Percentiles rank a stretch among this genome's conserved stretches.
Evolutionary conservation across 2,329 filamentous ascomycete species (phyloP).

Genomic region (Colletotrichum sp.): DNA sequence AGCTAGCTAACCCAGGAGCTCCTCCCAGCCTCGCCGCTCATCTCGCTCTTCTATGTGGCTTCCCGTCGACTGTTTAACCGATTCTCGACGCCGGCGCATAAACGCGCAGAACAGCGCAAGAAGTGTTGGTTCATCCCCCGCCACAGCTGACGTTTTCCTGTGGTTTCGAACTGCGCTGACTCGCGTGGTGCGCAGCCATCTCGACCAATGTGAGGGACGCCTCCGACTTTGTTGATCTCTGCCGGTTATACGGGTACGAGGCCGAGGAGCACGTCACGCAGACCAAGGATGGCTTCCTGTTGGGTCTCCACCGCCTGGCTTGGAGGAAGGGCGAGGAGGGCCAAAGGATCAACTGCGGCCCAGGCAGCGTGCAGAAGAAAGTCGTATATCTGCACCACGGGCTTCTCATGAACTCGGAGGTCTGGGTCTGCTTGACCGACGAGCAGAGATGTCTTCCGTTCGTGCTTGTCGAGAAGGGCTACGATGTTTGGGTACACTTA

Average conservation of each 20-base stretch:
- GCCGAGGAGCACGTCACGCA: conserved; percentile 97
- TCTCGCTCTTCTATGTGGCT: conserved; percentile 80
- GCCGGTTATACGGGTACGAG: conserved; percentile 86
- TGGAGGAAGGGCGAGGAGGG: conserved; percentile 84
- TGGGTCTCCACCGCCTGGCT: conserved; percentile 86
- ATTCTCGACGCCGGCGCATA: conserved; percentile 73
- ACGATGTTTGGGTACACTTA: conserved; percentile 87
- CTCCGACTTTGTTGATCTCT: conserved; percentile 93
- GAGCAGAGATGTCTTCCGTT: conserved; percentile 87
- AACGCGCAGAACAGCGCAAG: conserved; percentile 70
- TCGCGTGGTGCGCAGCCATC: conserved; percentile 60
- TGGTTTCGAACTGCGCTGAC: conserved; percentile 53
- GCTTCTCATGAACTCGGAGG: conserved; percentile 97
- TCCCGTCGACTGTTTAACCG: conserved; percentile 85
- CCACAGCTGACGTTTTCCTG: background rate
- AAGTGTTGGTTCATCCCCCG: conserved; percentile 52
- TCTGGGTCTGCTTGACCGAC: conserved; percentile 94
- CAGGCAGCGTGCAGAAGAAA: conserved; percentile 74
- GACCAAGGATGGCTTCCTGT: conserved; percentile 90
- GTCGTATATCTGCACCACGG: conserved; percentile 96
- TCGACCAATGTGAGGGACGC: conserved; percentile 83
- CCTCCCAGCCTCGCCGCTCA: conserved; percentile 72
- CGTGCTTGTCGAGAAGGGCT: conserved; percentile 85
- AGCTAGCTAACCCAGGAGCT: conserved; percentile 21
- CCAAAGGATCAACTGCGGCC: conserved; percentile 76